These are phyloP conservation scores for Dacryopinax primogenitus DNA, from an alignment of 768 basidiomycete species.

Conservation along the genomic window DNA sequence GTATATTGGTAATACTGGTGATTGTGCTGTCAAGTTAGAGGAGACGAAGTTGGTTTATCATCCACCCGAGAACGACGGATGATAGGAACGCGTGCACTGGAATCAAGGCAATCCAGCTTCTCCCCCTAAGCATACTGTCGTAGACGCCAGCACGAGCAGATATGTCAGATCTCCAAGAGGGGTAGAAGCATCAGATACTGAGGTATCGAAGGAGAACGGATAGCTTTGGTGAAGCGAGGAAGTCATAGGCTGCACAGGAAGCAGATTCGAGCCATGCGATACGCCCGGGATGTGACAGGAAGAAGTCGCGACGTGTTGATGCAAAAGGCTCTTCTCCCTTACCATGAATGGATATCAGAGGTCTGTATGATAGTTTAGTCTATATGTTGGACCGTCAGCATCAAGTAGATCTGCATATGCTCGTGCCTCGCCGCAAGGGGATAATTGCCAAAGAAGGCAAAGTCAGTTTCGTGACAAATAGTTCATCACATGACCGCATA, in stretches of 20 bases:
- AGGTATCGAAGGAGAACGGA: neutral
- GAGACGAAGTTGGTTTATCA: neutral
- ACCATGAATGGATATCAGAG: too few relatives aligned
- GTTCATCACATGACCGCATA: neutral
- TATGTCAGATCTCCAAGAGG: neutral
- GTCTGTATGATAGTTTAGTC: too few relatives aligned
- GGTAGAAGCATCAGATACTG: neutral
- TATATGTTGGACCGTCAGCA: neutral
- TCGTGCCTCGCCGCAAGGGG: neutral
- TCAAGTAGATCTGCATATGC: too few relatives aligned
- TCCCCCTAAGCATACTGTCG: too few relatives aligned
- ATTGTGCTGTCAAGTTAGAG: neutral
- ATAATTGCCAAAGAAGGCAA: neutral
- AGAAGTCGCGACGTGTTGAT: neutral
- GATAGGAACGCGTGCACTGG: neutral
- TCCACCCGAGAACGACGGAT: neutral
- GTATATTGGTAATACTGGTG: neutral
- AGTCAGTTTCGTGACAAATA: neutral
- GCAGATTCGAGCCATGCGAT: neutral
- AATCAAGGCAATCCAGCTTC: too few relatives aligned
- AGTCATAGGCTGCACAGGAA: neutral
- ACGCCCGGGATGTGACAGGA: constrained; percentile 6
- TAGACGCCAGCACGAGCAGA: neutral
- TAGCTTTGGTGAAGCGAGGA: neutral
- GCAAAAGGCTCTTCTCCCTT: too few relatives aligned